Base-by-base conservation (phyloP, 2,329 filamentous ascomycete genomes). In the Colletotrichum abscissum region DNA sequence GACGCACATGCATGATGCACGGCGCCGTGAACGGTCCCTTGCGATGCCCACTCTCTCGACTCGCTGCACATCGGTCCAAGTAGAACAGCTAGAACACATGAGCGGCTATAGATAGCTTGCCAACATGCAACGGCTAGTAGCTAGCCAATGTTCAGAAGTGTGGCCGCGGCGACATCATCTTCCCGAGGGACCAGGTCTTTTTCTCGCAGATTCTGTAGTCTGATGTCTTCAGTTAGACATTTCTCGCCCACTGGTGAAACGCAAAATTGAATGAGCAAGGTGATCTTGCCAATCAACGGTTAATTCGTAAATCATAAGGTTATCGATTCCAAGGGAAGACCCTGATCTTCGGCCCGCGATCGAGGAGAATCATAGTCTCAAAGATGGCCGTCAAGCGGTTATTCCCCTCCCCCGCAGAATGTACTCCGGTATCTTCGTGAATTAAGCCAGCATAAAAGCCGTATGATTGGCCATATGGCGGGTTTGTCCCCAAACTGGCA, bases 1-100 rank as follows among this genome's bases (percentile, higher is more conserved):
- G 58, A 72, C 30, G 54, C 66, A 69, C 54, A 12, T 64, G 70
- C 42, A 69, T 64, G 30, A 62, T 69, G 65, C 66, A 73, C 14
- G 55, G 33, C 59, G 66, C 66, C 59, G 70, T 3, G 66, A 69
- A 69, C 33, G 59, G 59, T 28, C 5, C 30, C 24, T 14, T 57
- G 11, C 28, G 12, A 52, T 46, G 66, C 38, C 24, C 24, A 56
- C 58, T 55, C 16, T 38, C 46, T 42, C 42, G 54, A 49, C 26
- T 30, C 19, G 28, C 42, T 55, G 24, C 52, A 55, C 11, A 11
- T 55, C 52, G 52, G 52, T 26, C 55, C 55, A 19, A 35, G 55
- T 30, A 19, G 19, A 26, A 19, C 2, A 14, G 26, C 12, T 4
- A n/a, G 38, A 4, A 49, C 0, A n/a, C 35, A 24, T 57, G 33